Conservation (phyloP, 2,329 filamentous ascomycete species). For the Ramichloridium luteum region DNA sequence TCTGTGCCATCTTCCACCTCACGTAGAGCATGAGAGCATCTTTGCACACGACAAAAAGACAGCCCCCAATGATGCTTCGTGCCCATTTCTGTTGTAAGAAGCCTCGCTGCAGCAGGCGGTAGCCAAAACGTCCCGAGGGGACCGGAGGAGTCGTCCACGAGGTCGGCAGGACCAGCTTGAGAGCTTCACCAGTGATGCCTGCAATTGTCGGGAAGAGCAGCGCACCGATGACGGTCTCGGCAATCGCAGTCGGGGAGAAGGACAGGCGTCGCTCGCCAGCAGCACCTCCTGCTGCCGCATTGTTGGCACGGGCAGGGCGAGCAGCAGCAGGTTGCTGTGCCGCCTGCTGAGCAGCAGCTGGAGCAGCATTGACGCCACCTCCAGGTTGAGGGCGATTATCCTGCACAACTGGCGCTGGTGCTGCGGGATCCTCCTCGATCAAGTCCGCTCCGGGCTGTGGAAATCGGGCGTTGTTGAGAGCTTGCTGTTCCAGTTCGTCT, state of each 20-base stretch:
- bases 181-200: slow-evolving; percentile 61
- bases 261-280: slow-evolving; percentile 33
- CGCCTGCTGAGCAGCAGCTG: slow-evolving; percentile 6
- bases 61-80: slow-evolving; percentile 76
- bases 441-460: slow-evolving; percentile 25
- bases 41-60: slow-evolving; percentile 75
- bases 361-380: slow-evolving; percentile 4
- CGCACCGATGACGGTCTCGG: slow-evolving; percentile 51
- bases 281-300: slow-evolving; percentile 10
- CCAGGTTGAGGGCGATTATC: slow-evolving; percentile 8
- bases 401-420: slow-evolving; percentile 9
- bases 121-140: slow-evolving; percentile 1
- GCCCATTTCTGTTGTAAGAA: slow-evolving; percentile 80
- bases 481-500: slow-evolving; percentile 22
- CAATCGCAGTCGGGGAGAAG: slow-evolving; percentile 43
- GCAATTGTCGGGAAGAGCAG: slow-evolving; percentile 75
- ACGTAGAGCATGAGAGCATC: slow-evolving; percentile 51
- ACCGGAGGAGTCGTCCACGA: slow-evolving; percentile 47
- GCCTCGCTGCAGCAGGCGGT: slow-evolving; percentile 4
- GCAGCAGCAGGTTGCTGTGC: slow-evolving; percentile 2
- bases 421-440: slow-evolving; percentile 31
- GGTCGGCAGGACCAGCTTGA: slow-evolving; percentile 56
- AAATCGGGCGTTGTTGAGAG: slow-evolving; percentile 4
- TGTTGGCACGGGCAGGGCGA: slow-evolving; percentile 13
- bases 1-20: slow-evolving; percentile 37